Percentiles rank a stretch among this genome's conserved stretches.
Evolutionary conservation across 768 basidiomycete species (phyloP).

Genomic region (Leucocoprinus leucothites): DNA sequence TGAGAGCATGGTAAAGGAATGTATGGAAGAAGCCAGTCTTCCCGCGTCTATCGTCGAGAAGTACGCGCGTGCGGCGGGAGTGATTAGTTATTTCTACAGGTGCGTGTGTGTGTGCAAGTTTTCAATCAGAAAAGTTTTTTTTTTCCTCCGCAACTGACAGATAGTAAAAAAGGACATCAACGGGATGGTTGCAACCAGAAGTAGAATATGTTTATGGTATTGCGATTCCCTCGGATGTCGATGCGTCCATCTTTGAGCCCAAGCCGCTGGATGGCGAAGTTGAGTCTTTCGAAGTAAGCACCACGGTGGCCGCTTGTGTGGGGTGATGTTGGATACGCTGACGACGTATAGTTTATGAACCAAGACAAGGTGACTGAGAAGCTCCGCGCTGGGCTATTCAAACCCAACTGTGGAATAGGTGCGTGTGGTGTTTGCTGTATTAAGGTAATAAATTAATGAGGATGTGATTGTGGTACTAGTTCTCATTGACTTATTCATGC

Average conservation of each 20-base stretch:
- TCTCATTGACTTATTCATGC: conserved; percentile 84
- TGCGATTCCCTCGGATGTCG: conserved; percentile 50
- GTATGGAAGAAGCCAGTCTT: conserved; percentile 90
- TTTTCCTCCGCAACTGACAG: neutral
- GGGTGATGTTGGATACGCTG: neutral
- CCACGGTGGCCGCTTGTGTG: neutral
- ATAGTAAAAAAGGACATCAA: conserved; percentile 39
- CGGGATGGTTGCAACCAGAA: conserved; percentile 86
- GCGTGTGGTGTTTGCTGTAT: conserved; percentile 19
- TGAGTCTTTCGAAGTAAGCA: conserved; percentile 79
- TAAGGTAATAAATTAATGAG: neutral
- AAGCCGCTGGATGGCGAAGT: conserved; percentile 90
- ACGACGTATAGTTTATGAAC: conserved; percentile 54
- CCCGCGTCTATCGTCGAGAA: conserved; percentile 58
- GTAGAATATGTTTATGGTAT: conserved; percentile 86
- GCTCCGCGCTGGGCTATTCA: conserved; percentile 76
- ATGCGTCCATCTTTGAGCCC: conserved; percentile 54
- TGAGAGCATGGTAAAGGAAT: conserved; percentile 84
- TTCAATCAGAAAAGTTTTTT: neutral
- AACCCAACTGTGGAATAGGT: conserved; percentile 91
- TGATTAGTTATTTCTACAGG: conserved; percentile 81
- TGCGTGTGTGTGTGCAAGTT: conserved; percentile 23
- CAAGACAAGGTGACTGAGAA: conserved; percentile 58
- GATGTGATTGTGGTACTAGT: conserved; percentile 42
- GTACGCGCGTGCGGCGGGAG: conserved; percentile 60